Conservation (phyloP, 352 stramenopile genomes). For the Phytophthora pseudosyringae region DNA sequence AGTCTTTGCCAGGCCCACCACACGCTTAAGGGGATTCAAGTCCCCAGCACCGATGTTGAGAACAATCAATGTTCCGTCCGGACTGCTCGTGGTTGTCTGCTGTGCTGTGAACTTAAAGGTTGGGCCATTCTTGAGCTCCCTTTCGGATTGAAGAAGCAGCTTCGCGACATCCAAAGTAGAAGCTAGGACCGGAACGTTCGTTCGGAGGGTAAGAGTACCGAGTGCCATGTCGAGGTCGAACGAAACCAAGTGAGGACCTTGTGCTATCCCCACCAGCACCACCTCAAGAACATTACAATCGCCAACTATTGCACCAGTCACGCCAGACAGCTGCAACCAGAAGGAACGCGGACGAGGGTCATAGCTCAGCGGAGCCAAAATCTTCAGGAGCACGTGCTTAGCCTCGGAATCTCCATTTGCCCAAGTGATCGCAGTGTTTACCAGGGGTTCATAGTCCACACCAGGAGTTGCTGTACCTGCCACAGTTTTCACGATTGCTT, state of each 20-base stretch:
- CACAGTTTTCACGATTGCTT: constrained; percentile 46
- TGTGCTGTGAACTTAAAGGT: constrained; percentile 34
- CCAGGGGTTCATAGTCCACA: constrained; percentile 59
- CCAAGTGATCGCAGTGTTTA: constrained; percentile 38
- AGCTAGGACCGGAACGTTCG: constrained; percentile 46
- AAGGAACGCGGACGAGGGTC: constrained; percentile 51
- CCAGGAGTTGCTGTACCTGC: constrained; percentile 54
- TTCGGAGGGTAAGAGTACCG: constrained; percentile 41
- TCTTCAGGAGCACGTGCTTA: constrained; percentile 51
- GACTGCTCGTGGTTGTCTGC: constrained; percentile 52
- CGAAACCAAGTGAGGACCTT: constrained; percentile 41
- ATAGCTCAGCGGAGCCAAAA: constrained; percentile 48
- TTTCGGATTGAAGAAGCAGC: constrained; percentile 51
- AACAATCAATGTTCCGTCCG: constrained; percentile 47
- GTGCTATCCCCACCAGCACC: constrained; percentile 40
- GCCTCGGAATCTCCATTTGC: constrained; percentile 32
- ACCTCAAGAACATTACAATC: constrained; percentile 59
- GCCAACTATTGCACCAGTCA: constrained; percentile 51
- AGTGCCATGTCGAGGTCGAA: constrained; percentile 66
- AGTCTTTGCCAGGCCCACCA: constrained; percentile 38
- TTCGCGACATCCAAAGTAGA: constrained; percentile 53
- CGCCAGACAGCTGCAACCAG: constrained; percentile 51
- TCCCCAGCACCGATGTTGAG: constrained; percentile 48
- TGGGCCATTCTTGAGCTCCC: constrained; percentile 2
- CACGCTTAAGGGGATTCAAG: constrained; percentile 57